Conservation (phyloP, 805 yeast species). For the Myxozyma neglecta region DNA sequence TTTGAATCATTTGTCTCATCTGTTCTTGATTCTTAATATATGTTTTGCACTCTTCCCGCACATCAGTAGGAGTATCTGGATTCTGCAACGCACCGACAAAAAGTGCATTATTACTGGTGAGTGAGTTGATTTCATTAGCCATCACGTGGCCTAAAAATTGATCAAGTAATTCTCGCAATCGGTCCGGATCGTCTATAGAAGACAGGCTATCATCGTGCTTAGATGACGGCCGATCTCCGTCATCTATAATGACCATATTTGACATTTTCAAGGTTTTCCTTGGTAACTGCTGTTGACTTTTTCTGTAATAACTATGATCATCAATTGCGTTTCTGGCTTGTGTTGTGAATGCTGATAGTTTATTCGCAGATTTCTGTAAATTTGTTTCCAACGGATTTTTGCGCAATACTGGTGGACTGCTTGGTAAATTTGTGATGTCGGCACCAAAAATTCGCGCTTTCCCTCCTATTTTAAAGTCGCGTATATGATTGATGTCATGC, state of each 20-base stretch:
- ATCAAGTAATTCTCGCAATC: neutral
- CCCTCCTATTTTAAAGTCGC: neutral
- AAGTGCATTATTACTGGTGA: neutral
- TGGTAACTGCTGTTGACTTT: neutral
- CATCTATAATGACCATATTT: neutral
- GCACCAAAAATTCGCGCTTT: neutral
- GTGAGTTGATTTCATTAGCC: neutral
- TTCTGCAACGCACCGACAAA: neutral
- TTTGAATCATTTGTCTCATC: slow-evolving; percentile 4
- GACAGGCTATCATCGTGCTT: neutral
- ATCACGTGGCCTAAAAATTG: neutral
- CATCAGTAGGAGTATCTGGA: neutral
- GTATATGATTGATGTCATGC: neutral
- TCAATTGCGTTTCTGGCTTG: neutral
- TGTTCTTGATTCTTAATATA: slow-evolving; percentile 3
- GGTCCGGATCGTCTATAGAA: neutral
- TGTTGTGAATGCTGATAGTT: neutral
- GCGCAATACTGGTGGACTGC: slow-evolving; percentile 5
- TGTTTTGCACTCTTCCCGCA: neutral
- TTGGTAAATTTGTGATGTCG: slow-evolving; percentile 3
- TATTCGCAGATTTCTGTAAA: neutral
- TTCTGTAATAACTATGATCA: neutral
- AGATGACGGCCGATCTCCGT: neutral
- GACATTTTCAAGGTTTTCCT: neutral
- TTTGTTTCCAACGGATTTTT: neutral